phyloP scores from a whole-genome alignment of 2,329 filamentous ascomycete species.

The Colletotrichum godetiae region DNA sequence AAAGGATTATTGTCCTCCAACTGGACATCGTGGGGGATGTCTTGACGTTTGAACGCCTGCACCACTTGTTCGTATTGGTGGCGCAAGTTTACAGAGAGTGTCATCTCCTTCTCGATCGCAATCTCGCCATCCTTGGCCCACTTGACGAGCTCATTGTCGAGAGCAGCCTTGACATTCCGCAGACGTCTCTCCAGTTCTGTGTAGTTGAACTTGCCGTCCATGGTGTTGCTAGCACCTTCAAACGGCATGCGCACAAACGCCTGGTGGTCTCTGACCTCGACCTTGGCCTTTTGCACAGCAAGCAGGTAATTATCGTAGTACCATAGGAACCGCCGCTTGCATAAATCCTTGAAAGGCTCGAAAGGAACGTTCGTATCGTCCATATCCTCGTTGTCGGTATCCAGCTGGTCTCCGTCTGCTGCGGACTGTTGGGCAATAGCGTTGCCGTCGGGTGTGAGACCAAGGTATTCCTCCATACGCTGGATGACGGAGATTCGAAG shows the following conservation, averaged over 20 bases:
- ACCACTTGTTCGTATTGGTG: conserved; percentile 87
- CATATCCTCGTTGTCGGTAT: conserved; percentile 61
- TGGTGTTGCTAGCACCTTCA: conserved; percentile 79
- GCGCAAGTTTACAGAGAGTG: conserved; percentile 83
- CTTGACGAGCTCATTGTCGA: conserved; percentile 76
- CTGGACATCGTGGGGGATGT: conserved; percentile 79
- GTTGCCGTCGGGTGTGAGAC: conserved; percentile 66
- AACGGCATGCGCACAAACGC: conserved; percentile 88
- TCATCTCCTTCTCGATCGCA: conserved; percentile 73
- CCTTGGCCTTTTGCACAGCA: conserved; percentile 73
- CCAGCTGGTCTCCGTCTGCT: conserved; percentile 51
- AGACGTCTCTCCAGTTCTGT: conserved; percentile 77
- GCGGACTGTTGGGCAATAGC: conserved; percentile 46
- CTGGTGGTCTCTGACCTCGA: conserved; percentile 71
- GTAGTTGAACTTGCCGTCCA: conserved; percentile 91
- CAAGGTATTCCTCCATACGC: conserved; percentile 82
- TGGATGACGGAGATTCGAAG: conserved; percentile 88
- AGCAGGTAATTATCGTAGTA: conserved; percentile 90
- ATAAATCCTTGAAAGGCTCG: conserved; percentile 89
- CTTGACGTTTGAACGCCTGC: conserved; percentile 77
- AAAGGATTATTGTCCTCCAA: conserved; percentile 88
- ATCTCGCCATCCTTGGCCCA: conserved; percentile 79
- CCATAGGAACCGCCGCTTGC: conserved; percentile 94
- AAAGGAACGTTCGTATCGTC: conserved; percentile 71
- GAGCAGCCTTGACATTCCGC: conserved; percentile 72